phyloP scores from a whole-genome alignment of 768 basidiomycete species.

The Porphyrellus cyaneotinctus region DNA sequence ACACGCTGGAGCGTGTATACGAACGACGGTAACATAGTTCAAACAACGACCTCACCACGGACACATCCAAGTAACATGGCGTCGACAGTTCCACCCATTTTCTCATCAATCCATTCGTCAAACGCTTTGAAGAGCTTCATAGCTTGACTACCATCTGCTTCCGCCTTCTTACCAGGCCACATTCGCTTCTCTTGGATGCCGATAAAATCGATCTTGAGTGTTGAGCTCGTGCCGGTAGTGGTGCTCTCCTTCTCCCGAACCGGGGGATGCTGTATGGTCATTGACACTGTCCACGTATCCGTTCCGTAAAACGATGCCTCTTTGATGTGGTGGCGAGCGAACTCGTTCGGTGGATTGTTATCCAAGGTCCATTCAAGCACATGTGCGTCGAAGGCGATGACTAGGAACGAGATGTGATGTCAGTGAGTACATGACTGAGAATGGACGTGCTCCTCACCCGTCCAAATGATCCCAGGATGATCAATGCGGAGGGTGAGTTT shows the following conservation, averaged over 20 bases:
- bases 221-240: background rate
- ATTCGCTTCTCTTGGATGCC: slow-evolving; percentile 81
- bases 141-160: slow-evolving; percentile 50
- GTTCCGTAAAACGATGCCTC: slow-evolving; percentile 84
- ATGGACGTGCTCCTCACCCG: slow-evolving; percentile 42
- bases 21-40: background rate
- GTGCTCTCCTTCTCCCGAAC: background rate
- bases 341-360: slow-evolving; percentile 69
- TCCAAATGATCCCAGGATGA: slow-evolving; percentile 87
- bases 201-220: slow-evolving; percentile 66
- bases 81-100: slow-evolving; percentile 63
- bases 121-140: slow-evolving; percentile 73
- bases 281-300: slow-evolving; percentile 67
- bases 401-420: slow-evolving; percentile 31
- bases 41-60: slow-evolving; percentile 52
- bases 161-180: slow-evolving; percentile 67
- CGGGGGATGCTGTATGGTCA: slow-evolving; percentile 57
- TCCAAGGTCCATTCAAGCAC: slow-evolving; percentile 84
- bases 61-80: slow-evolving; percentile 66
- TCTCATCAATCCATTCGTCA: slow-evolving; percentile 69
- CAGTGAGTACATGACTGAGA: background rate
- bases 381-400: slow-evolving; percentile 88
- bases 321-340: slow-evolving; percentile 83
- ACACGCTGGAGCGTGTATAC: background rate
- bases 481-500: slow-evolving; percentile 63